Percentiles rank a stretch among this genome's conserved stretches.
Evolutionary conservation across 1,139 yeast genomes (phyloP).

Genomic region (Candida sojae): DNA sequence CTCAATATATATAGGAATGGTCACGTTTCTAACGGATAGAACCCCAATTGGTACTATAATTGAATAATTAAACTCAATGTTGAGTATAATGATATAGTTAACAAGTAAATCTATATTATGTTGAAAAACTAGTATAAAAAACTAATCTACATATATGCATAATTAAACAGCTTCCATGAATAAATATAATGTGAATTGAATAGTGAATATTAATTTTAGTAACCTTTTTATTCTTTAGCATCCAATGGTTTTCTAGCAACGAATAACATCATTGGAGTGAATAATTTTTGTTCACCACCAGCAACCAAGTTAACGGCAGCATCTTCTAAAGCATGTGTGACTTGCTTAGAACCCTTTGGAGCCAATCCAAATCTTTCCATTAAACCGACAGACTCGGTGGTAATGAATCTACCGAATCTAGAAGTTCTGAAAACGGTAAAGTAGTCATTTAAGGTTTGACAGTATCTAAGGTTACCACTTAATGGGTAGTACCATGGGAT

Average conservation of each 20-base stretch:
- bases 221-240: background rate
- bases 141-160: background rate
- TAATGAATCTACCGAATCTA: constrained; percentile 77
- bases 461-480: constrained; percentile 88
- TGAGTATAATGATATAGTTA: no score
- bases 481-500: constrained; percentile 99
- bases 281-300: constrained; percentile 86
- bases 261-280: constrained; percentile 96
- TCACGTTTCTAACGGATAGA: no score
- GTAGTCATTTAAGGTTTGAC: constrained; percentile 77
- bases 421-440: constrained; percentile 91
- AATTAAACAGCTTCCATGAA: background rate
- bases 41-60: no score
- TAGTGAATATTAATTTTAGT: background rate
- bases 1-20: background rate
- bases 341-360: constrained; percentile 91
- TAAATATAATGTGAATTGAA: constrained; percentile 2
- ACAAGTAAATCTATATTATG: background rate
- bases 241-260: constrained; percentile 74
- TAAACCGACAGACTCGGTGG: constrained; percentile 76
- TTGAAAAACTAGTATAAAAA: background rate
- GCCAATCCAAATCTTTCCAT: constrained; percentile 87
- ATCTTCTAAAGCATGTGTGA: constrained; percentile 90
- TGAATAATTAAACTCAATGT: no score
- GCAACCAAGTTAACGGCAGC: constrained; percentile 95